Conservation (phyloP, 805 yeast genomes). For the Naumovozyma dairenensis region DNA sequence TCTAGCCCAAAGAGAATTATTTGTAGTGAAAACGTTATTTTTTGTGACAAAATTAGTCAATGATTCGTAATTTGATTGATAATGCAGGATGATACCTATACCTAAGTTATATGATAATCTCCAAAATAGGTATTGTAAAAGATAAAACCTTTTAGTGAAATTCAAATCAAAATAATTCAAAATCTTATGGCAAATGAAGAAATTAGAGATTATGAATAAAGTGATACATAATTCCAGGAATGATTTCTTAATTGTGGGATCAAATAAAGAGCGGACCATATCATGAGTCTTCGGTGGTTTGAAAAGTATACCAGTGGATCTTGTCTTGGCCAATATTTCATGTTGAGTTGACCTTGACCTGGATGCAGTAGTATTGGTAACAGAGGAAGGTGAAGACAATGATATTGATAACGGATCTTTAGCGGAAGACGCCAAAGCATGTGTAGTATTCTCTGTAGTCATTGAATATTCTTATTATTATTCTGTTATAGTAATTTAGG, state of each 20-base stretch:
- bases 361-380: too few relatives aligned
- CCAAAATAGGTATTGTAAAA: constrained; percentile 60
- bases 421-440: too few relatives aligned
- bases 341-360: too few relatives aligned
- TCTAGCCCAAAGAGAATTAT: constrained; percentile 28
- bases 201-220: constrained; percentile 31
- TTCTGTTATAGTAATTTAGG: too few relatives aligned
- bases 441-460: too few relatives aligned
- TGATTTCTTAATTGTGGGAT: constrained; percentile 64
- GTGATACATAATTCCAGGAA: constrained; percentile 54
- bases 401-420: too few relatives aligned
- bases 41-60: constrained; percentile 44
- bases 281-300: constrained; percentile 53
- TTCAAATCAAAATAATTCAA: constrained; percentile 13
- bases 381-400: too few relatives aligned
- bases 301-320: constrained; percentile 27
- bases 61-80: constrained; percentile 50
- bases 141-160: constrained; percentile 31
- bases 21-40: constrained; percentile 35
- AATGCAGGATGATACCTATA: constrained; percentile 58
- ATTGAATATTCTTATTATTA: too few relatives aligned
- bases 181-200: constrained; percentile 25
- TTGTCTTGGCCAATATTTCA: constrained; percentile 16
- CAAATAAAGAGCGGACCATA: constrained; percentile 73
- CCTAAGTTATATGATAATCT: constrained; percentile 68